Base-by-base conservation (phyloP, 306 rosid species). In the Biancaea sappan region DNA sequence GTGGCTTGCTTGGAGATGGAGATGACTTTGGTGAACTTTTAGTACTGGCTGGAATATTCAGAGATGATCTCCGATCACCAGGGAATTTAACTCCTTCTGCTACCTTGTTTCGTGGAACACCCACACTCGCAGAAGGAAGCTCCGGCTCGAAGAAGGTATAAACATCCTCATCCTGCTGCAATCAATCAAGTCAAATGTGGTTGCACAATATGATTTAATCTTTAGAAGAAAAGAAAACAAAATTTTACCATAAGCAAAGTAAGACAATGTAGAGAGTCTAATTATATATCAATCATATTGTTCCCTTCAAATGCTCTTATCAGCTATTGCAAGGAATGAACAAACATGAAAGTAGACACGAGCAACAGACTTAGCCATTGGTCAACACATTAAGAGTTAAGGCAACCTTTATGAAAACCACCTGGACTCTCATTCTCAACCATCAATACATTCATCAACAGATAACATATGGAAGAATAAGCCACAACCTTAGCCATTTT, bases 101-200 rank as follows among this genome's bases (percentile, higher is more conserved):
- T 75, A 59, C 82, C 81, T 84, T 91, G 69, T 66, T 31, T 80
- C 96, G 88, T n/a, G 85, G 61, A 69, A 75, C 80, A 56, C 89
- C 73, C 14, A 69, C 52, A 2, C 83, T 43, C 21, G 47, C 78
- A 14, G 75, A 47, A 10, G 97, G 94, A 75, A 87, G 96, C 77
- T 91, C 95, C 3, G 98, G 97, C 84, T 94, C 98, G 24, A 94
- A 94, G 84, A 94, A 94, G 32, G 92, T 81, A 75, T 88, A 94
- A 41, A 94, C 88, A 77, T 94, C 98, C 83, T 94, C 98, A 67
- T 94, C 98, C 98, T 94, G 92, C 72, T 22, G 79, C 63, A 73
- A 37, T 16, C 40, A 75, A 35, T 58, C 2, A 19, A 19, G 77
- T 79, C 58, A 48, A 25, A 43, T 21, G 60, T 60, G 52, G 61